Conservation (phyloP, 139 green algal species). For the Ettlia oleoabundans region DNA sequence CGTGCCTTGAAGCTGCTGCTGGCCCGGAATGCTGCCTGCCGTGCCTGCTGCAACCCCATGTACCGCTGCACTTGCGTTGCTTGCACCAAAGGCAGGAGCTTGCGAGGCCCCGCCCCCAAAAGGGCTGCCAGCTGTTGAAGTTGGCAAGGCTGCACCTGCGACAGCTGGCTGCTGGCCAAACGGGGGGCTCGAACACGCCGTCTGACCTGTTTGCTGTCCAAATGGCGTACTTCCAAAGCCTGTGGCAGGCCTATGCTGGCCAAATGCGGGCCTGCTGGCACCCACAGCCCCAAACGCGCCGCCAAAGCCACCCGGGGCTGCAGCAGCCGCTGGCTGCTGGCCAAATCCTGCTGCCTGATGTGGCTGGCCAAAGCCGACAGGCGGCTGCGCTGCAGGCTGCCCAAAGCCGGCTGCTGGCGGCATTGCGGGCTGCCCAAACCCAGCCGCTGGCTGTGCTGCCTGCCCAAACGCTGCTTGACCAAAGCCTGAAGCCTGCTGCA, state of each 20-base stretch:
- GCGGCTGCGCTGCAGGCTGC: not conserved
- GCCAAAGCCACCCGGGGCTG: conserved; percentile 29
- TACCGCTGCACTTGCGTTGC: too few species aligned
- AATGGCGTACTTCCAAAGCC: conserved; percentile 34
- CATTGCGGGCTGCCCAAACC: conserved; percentile 14
- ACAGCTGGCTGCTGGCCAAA: conserved; percentile 4
- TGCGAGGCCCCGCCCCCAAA: not conserved
- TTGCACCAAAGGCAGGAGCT: too few species aligned
- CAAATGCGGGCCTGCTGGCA: conserved; percentile 6
- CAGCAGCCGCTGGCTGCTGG: too few species aligned
- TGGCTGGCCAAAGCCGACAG: not conserved
- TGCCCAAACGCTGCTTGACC: conserved; percentile 22
- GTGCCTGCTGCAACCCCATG: too few species aligned
- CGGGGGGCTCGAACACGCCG: not conserved
- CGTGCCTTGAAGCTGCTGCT: not conserved
- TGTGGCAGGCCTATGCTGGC: conserved; percentile 4
- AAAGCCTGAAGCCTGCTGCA: conserved; percentile 10
- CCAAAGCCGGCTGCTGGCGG: not conserved
- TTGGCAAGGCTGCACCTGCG: not conserved
- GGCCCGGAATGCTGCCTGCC: not conserved
- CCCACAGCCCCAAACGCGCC: not conserved
- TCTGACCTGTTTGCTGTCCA: not conserved
- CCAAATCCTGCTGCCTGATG: conserved; percentile 12
- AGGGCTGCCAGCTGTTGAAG: not conserved
- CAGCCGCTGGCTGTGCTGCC: not conserved